Evolutionary conservation across 139 green algal species (phyloP).

Genomic region (Raphidocelis subcapitata): DNA sequence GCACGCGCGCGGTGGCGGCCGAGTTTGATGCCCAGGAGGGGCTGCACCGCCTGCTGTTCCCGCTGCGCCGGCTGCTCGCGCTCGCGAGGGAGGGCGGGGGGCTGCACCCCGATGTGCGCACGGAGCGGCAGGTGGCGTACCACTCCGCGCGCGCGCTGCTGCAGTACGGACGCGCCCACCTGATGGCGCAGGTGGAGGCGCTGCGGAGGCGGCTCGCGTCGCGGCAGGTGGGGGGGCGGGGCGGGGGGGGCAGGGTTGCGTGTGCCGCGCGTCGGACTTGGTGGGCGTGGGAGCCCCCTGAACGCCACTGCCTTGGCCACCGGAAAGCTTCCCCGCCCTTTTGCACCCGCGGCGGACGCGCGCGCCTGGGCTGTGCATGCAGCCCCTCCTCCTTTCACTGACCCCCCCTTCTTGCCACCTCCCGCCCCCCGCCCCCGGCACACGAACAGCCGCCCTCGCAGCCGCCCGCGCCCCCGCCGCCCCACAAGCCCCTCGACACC

Average conservation of each 20-base stretch:
- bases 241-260: background rate
- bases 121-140: constrained; percentile 51
- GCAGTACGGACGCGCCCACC: constrained; percentile 62
- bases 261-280: background rate
- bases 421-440: background rate
- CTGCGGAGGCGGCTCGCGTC: constrained; percentile 18
- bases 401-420: background rate
- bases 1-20: constrained; percentile 52
- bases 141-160: constrained; percentile 55
- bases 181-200: constrained; percentile 42
- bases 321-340: background rate
- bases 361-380: too few relatives aligned
- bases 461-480: background rate
- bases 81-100: constrained; percentile 15
- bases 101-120: constrained; percentile 27
- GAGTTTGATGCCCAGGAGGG: constrained; percentile 56
- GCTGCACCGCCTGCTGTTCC: constrained; percentile 45
- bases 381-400: too few relatives aligned
- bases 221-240: background rate
- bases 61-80: constrained; percentile 38
- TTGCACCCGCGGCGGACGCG: too few relatives aligned
- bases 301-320: too few relatives aligned
- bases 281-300: background rate
- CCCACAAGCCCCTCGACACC: constrained; percentile 50
- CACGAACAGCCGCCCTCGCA: background rate